These are phyloP conservation scores for Trichocladium antarcticum DNA, from an alignment of 495 filamentous ascomycete species.

Conservation along the genomic window DNA sequence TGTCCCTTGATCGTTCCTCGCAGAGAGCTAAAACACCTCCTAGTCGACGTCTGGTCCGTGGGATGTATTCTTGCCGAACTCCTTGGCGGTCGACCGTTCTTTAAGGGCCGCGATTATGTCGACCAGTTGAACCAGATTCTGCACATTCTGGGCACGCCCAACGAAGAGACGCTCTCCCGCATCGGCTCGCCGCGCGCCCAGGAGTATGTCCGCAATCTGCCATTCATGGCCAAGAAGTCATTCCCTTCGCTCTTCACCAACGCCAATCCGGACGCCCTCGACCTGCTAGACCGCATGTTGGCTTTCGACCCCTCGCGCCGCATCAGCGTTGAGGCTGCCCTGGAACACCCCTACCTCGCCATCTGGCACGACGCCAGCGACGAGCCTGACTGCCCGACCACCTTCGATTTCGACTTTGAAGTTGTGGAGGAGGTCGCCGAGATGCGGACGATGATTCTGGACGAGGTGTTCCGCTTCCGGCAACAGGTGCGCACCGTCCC, in stretches of 20 bases:
- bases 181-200: conserved; percentile 94
- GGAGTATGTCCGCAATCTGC: conserved; percentile 96
- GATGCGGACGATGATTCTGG: conserved; percentile 95
- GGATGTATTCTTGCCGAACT: conserved; percentile 96
- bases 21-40: conserved; percentile 8
- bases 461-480: conserved; percentile 81
- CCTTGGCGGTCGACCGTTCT: conserved; percentile 91
- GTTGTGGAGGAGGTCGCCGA: conserved; percentile 82
- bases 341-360: conserved; percentile 89
- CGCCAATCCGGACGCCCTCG: conserved; percentile 91
- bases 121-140: conserved; percentile 99
- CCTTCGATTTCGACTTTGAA: conserved; percentile 98
- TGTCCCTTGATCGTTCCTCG: not conserved
- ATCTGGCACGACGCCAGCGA: conserved; percentile 98
- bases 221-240: conserved; percentile 84
- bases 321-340: conserved; percentile 82
- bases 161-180: conserved; percentile 84
- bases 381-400: conserved; percentile 82
- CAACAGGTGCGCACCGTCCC: conserved; percentile 57
- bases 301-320: conserved; percentile 89
- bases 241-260: conserved; percentile 85
- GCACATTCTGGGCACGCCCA: conserved; percentile 93
- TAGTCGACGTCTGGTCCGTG: conserved; percentile 98
- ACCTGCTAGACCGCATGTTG: conserved; percentile 90
- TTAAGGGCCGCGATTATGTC: conserved; percentile 98